phyloP scores from a whole-genome alignment of 805 yeast species.

The Zygoascus ofunaensis region DNA sequence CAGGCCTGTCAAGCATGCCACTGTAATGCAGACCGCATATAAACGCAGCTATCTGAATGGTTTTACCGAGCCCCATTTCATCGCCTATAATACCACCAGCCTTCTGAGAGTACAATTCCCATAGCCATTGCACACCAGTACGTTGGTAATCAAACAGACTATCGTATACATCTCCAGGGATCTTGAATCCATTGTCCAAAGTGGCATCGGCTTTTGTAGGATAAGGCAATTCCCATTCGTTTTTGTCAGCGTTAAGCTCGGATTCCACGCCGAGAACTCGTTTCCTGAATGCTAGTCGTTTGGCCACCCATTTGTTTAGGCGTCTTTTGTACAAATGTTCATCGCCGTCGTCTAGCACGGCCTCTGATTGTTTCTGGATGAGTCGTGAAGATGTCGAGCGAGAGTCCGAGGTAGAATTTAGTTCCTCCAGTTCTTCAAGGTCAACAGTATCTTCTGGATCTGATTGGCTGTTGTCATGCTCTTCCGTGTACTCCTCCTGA shows the following conservation, averaged over 20 bases:
- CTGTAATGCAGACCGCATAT: conserved; percentile 86
- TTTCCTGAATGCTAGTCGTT: conserved; percentile 40
- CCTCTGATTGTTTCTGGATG: not conserved
- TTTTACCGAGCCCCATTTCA: conserved; percentile 97
- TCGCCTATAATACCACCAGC: conserved; percentile 96
- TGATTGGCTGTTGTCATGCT: conserved; percentile 22
- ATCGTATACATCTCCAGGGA: conserved; percentile 89
- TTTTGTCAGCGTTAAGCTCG: conserved; percentile 12
- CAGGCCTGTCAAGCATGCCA: conserved; percentile 63
- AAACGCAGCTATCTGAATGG: conserved; percentile 86
- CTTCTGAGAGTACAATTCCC: conserved; percentile 82
- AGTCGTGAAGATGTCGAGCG: too few relatives aligned
- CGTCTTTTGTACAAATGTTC: conserved; percentile 54
- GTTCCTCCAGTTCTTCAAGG: conserved; percentile 1
- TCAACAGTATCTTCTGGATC: conserved; percentile 19
- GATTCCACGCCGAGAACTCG: conserved; percentile 11
- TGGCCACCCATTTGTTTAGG: conserved; percentile 47
- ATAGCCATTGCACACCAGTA: conserved; percentile 95
- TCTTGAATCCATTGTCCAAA: conserved; percentile 54
- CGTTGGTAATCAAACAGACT: conserved; percentile 86
- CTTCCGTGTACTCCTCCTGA: conserved; percentile 9
- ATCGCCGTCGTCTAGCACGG: conserved; percentile 69
- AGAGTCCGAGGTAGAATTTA: not conserved
- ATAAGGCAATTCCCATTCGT: conserved; percentile 69
- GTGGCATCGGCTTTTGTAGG: conserved; percentile 69